Base-by-base conservation (phyloP, 2,329 filamentous ascomycete genomes). In the Trichoderma breve region DNA sequence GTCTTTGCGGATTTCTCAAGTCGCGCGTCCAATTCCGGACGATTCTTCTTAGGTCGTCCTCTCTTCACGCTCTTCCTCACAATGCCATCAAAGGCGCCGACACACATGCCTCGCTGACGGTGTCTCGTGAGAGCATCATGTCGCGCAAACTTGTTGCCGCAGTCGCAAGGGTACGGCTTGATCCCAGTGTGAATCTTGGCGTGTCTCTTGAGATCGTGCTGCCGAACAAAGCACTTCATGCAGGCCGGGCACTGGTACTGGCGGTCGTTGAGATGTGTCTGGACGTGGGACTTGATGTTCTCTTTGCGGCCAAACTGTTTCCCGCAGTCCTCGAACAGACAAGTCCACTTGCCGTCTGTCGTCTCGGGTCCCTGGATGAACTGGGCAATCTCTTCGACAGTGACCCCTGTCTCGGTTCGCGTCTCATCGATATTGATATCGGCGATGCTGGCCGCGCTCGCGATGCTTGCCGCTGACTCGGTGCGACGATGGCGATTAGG, bases 241-340 rank as follows among this genome's bases (percentile, higher is more conserved):
- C 96, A 99, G 70, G 93, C 91, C 60, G 95, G 94, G 83, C 96
- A 99, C 81, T 93, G 92, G 83, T 94, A 99, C 80, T 98, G 96
- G 62, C 96, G 89, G 81, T 99, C 96, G 77, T 97, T 96, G 74
- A 99, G 91, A 82, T 99, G 96, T 4, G 96, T 99, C 83, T 99
- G 96, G 15, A 99, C 93, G 81, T 99, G 96, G 0, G 95, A 97
- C 81, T 97, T 97, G 85, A 98, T 98, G 83, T 99, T 98, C 82
- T 99, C 96, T 81, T 98, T 97, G 76, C 96, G 90, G n/a, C 95
- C 95, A 79, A 99, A 98, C 68, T 91, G 89, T 82, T 97, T 97
- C 76, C 91, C 89, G 82, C 96, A 99, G 32, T 90, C 91, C 9
- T 93, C 86, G 71, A 84, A 95, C n/a, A 89, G 82, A 79, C 93